Evolutionary conservation across 768 basidiomycete genomes (phyloP), one percentile per base, ranked within the genome.

Genomic region (Boletus patriciae): DNA sequence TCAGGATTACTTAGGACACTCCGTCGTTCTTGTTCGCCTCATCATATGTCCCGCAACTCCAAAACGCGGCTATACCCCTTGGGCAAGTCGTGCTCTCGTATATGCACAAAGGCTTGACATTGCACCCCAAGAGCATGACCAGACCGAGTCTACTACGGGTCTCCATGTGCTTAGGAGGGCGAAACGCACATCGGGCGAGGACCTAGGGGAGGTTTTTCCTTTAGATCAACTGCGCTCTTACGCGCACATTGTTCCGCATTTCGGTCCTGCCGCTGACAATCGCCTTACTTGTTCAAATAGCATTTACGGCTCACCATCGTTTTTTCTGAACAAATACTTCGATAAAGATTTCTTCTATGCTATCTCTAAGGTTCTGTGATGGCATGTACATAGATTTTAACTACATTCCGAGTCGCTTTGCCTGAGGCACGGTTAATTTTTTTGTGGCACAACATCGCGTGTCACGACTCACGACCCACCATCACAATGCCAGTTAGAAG

Each of bases 341-440:
- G 16, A 50, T 19, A 50, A 40, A 12, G 53, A 54, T n/a, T 54
- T 54, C 21, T 54, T 47, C 15, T 54, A 42, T 15, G 16, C 53
- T n/a, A 11, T 48, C 4, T 54, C 53, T 10, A 15, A 25, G 10
- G 44, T 40, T 21, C 1, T 54, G 27, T 45, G 23, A 25, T 43
- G 31, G 31, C 31, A 33, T 33, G 31, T 33, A 33, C 4, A 4
- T 11, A 33, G 31, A 33, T 33, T 33, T 1, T 33, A 33, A 33
- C 31, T 33, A 33, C 4, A 33, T 33, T 33, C 3, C 4, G 25
- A 25, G 25, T 25, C 10, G 4, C 31, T 33, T 33, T 33, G 10
- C 31, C 31, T 33, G 31, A 33, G 31, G 31, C 31, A 33, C 31
- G 2, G 2, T 33, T 25, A 25, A 2, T 25, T 25, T 25, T 25